Evolutionary conservation across 2,329 filamentous ascomycete species (phyloP).

Genomic region (Diaporthe sp.): DNA sequence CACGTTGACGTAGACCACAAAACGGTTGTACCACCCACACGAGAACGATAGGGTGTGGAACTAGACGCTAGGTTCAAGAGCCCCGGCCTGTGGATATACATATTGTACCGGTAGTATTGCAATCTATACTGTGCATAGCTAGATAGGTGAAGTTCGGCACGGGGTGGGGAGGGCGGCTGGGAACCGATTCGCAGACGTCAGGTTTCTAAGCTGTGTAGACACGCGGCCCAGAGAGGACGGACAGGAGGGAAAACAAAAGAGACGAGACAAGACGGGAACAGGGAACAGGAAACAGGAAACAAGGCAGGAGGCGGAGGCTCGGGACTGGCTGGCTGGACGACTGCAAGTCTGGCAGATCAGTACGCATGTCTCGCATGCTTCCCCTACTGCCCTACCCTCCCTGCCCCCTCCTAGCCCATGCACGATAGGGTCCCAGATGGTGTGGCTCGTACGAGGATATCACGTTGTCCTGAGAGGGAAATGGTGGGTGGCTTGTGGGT

Average conservation of each 20-base stretch:
- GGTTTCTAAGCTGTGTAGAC: not conserved
- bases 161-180: not conserved
- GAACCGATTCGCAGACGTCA: conserved; percentile 24
- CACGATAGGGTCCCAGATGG: not conserved
- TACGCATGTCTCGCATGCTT: conserved; percentile 26
- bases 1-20: conserved; percentile 30
- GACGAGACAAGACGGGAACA: not conserved
- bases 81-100: not conserved
- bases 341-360: conserved; percentile 33
- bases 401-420: not conserved
- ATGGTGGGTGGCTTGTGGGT: not conserved
- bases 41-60: not conserved
- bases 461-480: conserved; percentile 6
- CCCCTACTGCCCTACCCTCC: not conserved
- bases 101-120: not conserved
- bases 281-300: not conserved
- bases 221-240: not conserved
- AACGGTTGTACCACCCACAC: conserved; percentile 22
- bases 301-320: not conserved
- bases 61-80: not conserved
- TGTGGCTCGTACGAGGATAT: conserved; percentile 25
- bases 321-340: conserved; percentile 10
- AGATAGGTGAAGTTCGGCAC: not conserved
- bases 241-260: not conserved
- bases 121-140: not conserved